Evolutionary conservation across 2,329 filamentous ascomycete species (phyloP).

Genomic region (Polytolypa hystricis): DNA sequence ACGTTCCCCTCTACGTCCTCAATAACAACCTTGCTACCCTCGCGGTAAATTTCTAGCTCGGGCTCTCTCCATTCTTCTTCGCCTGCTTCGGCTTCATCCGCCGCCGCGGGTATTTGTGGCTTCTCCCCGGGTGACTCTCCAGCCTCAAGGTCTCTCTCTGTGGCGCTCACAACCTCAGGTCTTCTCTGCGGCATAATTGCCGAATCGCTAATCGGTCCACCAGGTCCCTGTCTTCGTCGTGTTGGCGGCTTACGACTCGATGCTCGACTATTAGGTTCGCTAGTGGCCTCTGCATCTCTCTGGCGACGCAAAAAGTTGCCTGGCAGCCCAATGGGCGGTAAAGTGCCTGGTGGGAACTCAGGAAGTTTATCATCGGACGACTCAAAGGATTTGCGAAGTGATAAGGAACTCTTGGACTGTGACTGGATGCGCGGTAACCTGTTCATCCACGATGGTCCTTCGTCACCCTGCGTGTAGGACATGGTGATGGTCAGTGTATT

Average conservation of each 20-base stretch:
- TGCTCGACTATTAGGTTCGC: slow-evolving; percentile 46
- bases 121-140: slow-evolving; percentile 12
- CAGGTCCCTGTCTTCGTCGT: slow-evolving; percentile 58
- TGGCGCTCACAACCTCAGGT: slow-evolving; percentile 16
- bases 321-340: slow-evolving; percentile 61
- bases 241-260: slow-evolving; percentile 40
- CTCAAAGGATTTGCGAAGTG: slow-evolving; percentile 55
- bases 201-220: slow-evolving; percentile 80
- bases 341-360: slow-evolving; percentile 55
- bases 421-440: slow-evolving; percentile 74
- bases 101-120: slow-evolving; percentile 7
- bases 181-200: slow-evolving; percentile 62
- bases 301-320: slow-evolving; percentile 72
- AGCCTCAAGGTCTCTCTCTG: slow-evolving; percentile 18
- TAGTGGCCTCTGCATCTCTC: slow-evolving; percentile 59
- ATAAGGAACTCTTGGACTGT: slow-evolving; percentile 69
- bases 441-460: slow-evolving; percentile 91
- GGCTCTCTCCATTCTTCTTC: slow-evolving; percentile 24
- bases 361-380: slow-evolving; percentile 47
- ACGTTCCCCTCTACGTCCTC: slow-evolving; percentile 86
- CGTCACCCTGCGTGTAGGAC: slow-evolving; percentile 87
- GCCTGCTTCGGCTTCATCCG: slow-evolving; percentile 31
- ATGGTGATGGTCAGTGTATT: slow-evolving; percentile 92
- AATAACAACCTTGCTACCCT: slow-evolving; percentile 66
- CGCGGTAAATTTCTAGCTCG: slow-evolving; percentile 61